Conservation (phyloP, 176 grass and related monocot species). For the Eremochloa ophiuroides region DNA sequence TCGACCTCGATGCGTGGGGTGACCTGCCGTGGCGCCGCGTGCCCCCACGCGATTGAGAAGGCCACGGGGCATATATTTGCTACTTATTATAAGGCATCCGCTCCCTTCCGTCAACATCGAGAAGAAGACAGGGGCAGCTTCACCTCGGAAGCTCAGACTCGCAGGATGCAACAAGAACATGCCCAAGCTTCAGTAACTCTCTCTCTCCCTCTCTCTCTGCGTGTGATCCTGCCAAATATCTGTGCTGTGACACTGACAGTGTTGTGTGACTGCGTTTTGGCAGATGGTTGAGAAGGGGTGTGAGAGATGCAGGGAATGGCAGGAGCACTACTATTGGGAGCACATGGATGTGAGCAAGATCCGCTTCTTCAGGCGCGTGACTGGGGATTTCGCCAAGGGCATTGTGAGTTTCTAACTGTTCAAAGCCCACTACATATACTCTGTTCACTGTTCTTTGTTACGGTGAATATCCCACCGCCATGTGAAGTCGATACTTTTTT, state of each 20-base stretch:
- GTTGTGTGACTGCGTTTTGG: not conserved
- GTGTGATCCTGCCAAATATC: not conserved
- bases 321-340: conserved; percentile 45
- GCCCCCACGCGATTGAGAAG: too few relatives aligned
- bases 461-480: too few relatives aligned
- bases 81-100: too few relatives aligned
- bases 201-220: not conserved
- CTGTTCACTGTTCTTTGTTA: not conserved
- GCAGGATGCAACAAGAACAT: conserved; percentile 9
- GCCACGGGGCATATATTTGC: too few relatives aligned
- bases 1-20: too few relatives aligned
- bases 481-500: too few relatives aligned
- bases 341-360: conserved; percentile 35
- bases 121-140: not conserved
- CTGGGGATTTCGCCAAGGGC: not conserved
- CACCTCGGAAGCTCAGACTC: conserved; percentile 17
- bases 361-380: conserved; percentile 28
- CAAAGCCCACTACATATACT: not conserved
- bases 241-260: too few relatives aligned
- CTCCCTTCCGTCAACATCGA: not conserved
- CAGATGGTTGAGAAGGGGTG: conserved; percentile 19
- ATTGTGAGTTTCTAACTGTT: conserved; percentile 28
- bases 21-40: too few relatives aligned
- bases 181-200: not conserved
- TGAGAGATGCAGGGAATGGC: conserved; percentile 29